Evolutionary conservation across 1,284 basidiomycete genomes (phyloP).

Genomic region (Cryptococcus sp.): DNA sequence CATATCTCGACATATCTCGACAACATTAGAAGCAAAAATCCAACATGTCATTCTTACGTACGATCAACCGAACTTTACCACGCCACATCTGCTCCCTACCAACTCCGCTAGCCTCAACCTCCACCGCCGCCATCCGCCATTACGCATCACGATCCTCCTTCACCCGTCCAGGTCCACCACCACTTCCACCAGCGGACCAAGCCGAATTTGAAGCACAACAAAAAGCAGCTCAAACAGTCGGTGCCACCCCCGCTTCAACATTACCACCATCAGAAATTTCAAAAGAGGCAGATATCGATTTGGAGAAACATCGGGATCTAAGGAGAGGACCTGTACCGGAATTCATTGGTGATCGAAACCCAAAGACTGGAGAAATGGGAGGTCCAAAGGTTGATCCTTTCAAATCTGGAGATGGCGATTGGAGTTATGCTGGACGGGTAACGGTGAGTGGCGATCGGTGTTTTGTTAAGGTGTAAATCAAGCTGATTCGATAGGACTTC

Average conservation of each 20-base stretch:
- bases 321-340: constrained; percentile 49
- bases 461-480: neutral
- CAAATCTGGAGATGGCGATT: constrained; percentile 41
- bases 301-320: constrained; percentile 54
- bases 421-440: constrained; percentile 48
- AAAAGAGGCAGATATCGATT: constrained; percentile 7
- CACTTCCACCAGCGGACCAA: constrained; percentile 44
- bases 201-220: constrained; percentile 47
- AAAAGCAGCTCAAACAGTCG: constrained; percentile 35
- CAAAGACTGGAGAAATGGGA: constrained; percentile 55
- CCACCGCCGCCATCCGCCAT: neutral
- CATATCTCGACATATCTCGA: too few species aligned
- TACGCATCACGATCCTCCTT: constrained; percentile 9
- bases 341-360: constrained; percentile 56
- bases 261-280: constrained; percentile 9
- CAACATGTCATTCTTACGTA: too few species aligned
- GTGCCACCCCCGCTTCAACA: constrained; percentile 24
- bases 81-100: neutral
- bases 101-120: neutral
- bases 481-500: constrained; percentile 5
- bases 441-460: constrained; percentile 35
- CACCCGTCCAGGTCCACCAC: constrained; percentile 42
- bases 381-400: constrained; percentile 58
- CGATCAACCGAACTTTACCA: neutral
- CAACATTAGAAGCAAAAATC: too few species aligned